phyloP scores from a whole-genome alignment of 2,329 filamentous ascomycete species.

The Scortechinia acanthostroma region DNA sequence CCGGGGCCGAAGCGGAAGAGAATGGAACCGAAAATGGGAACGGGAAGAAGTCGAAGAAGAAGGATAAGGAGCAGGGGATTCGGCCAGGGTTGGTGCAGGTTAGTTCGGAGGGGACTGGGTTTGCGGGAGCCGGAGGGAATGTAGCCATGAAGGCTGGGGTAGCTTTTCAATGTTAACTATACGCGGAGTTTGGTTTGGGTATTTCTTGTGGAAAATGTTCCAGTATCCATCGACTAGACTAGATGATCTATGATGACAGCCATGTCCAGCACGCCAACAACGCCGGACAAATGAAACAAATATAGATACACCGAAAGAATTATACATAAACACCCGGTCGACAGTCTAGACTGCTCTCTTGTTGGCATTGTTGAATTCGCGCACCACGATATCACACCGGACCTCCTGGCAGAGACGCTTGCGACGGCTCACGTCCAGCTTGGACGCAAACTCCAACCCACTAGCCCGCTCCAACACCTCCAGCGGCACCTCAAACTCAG shows the following conservation, averaged over 20 bases:
- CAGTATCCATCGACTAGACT: too few species aligned
- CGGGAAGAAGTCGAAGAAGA: conserved; percentile 21
- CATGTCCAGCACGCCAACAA: too few species aligned
- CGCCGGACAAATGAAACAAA: too few species aligned
- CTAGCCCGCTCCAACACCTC: conserved; percentile 88
- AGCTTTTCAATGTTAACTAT: conserved; percentile 79
- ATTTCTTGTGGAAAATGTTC: too few species aligned
- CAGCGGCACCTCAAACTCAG: conserved; percentile 89
- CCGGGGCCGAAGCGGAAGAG: conserved; percentile 33
- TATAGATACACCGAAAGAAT: too few species aligned
- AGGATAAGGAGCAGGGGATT: conserved; percentile 45
- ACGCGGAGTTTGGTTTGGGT: too few species aligned
- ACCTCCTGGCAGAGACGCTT: conserved; percentile 80
- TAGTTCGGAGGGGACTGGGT: conserved; percentile 82
- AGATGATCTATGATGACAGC: too few species aligned
- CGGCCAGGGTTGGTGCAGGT: conserved; percentile 72
- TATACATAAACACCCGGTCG: too few species aligned
- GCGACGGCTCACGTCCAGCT: conserved; percentile 67
- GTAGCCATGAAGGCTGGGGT: conserved; percentile 73
- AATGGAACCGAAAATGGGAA: conserved; percentile 32
- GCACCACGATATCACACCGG: conserved; percentile 75
- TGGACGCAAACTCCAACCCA: conserved; percentile 80
- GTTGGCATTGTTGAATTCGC: conserved; percentile 64
- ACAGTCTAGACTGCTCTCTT: too few species aligned
- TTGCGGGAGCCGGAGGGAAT: conserved; percentile 79